These are phyloP conservation scores for Botrytis fabae DNA, from an alignment of 2,329 filamentous ascomycete species.

Conservation along the genomic window DNA sequence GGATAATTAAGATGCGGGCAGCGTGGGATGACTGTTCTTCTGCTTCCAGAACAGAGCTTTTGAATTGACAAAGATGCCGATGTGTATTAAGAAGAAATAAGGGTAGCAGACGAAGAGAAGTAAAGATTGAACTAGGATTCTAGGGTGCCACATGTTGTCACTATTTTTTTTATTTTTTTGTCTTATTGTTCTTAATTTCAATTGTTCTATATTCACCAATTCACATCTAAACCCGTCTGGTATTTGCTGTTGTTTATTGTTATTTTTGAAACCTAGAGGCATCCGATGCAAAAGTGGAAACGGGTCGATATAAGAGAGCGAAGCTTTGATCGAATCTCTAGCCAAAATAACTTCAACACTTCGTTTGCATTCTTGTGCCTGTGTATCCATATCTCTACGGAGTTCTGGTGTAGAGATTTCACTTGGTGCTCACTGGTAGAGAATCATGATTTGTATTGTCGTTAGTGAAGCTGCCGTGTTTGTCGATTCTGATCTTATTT, in stretches of 20 bases:
- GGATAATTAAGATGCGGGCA: not conserved
- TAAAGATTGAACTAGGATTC: not conserved
- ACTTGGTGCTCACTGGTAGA: not conserved
- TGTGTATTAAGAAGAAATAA: not conserved
- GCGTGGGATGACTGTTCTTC: not conserved
- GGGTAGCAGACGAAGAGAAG: not conserved
- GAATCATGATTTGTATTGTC: not conserved
- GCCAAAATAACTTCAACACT: not conserved
- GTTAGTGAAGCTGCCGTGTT: accelerated
- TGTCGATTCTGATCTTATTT: not conserved
- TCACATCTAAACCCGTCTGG: accelerated
- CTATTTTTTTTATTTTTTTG: not conserved
- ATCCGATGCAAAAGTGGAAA: not conserved
- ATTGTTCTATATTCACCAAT: not conserved
- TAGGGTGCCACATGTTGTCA: not conserved
- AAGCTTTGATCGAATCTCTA: not conserved
- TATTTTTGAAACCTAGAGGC: not conserved
- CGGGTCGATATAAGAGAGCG: accelerated
- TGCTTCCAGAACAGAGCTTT: not conserved
- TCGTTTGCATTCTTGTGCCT: not conserved
- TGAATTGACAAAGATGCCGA: not conserved
- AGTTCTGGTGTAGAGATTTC: not conserved
- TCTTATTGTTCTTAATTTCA: not conserved
- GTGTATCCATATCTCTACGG: accelerated
- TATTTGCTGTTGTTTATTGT: not conserved